Percentiles rank a stretch among this genome's conserved stretches.
Conservation (phyloP, 768 basidiomycete species). For the Boletales sp. region DNA sequence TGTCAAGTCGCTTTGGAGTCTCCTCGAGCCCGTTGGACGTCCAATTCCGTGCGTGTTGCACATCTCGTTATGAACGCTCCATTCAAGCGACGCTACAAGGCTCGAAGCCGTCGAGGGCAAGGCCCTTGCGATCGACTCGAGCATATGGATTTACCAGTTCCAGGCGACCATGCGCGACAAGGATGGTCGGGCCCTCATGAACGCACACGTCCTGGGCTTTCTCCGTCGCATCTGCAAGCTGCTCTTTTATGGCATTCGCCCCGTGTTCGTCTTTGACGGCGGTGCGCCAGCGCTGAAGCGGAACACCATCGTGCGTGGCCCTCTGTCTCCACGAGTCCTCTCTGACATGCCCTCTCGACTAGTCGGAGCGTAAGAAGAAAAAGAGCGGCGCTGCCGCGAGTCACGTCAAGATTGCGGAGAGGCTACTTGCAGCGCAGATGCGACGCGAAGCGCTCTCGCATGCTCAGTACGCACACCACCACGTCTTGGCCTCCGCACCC, state of each 20-base stretch:
- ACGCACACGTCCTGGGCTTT: conserved; percentile 93
- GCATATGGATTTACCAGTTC: conserved; percentile 99
- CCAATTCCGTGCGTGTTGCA: conserved; percentile 73
- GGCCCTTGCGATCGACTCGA: conserved; percentile 94
- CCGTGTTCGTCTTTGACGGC: conserved; percentile 98
- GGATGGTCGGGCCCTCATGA: conserved; percentile 84
- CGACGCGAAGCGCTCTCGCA: conserved; percentile 82
- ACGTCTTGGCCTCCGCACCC: background rate
- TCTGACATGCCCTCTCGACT: conserved; percentile 7
- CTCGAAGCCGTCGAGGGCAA: conserved; percentile 96
- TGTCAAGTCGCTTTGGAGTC: conserved; percentile 94
- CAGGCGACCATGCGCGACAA: conserved; percentile 99
- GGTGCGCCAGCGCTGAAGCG: conserved; percentile 90
- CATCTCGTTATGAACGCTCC: background rate
- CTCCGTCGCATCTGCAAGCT: conserved; percentile 89
- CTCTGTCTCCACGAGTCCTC: background rate
- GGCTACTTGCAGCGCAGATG: conserved; percentile 90
- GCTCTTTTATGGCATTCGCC: conserved; percentile 95
- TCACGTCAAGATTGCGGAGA: conserved; percentile 86
- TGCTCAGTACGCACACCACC: conserved; percentile 38
- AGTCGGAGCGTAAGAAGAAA: conserved; percentile 88
- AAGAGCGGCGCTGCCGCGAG: conserved; percentile 87
- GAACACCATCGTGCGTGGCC: conserved; percentile 70
- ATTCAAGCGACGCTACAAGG: conserved; percentile 39
- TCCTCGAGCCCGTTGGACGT: conserved; percentile 88